A percentile compares a stretch with the other conserved stretches of the same genome.
Conservation (phyloP, 1,284 basidiomycete genomes). For the Earliella scabrosa region DNA sequence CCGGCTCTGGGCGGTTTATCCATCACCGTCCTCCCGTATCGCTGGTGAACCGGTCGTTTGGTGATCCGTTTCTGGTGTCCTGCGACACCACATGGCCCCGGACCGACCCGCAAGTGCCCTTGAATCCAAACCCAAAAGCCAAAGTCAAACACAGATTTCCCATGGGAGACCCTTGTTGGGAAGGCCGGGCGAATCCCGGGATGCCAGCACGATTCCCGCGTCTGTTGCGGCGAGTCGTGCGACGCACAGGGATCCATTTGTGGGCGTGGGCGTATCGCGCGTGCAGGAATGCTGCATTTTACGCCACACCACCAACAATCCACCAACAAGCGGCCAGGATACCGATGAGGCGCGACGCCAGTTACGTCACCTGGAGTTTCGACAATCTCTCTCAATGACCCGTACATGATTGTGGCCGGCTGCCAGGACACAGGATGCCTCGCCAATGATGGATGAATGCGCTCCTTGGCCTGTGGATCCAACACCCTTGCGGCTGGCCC, state of each 20-base stretch:
- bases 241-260: too few species aligned
- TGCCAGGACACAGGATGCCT: background rate
- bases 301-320: background rate
- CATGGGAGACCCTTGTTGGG: background rate
- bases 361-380: too few species aligned
- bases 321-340: too few species aligned
- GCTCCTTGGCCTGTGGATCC: background rate
- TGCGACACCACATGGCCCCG: background rate
- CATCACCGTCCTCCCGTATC: slow-evolving; percentile 4
- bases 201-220: background rate
- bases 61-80: background rate
- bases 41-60: slow-evolving; percentile 4
- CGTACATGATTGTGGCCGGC: background rate
- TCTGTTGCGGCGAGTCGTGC: background rate
- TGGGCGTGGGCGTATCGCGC: background rate
- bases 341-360: too few species aligned
- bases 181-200: background rate
- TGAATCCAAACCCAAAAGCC: background rate
- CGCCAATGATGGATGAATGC: too few species aligned
- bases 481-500: background rate
- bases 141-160: background rate
- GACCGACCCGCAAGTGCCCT: background rate
- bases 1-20: slow-evolving; percentile 4
- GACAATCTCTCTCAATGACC: too few species aligned
- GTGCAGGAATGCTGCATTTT: background rate